Conservation (phyloP, 176 grass and related monocot species). For the Carex kokanica region DNA sequence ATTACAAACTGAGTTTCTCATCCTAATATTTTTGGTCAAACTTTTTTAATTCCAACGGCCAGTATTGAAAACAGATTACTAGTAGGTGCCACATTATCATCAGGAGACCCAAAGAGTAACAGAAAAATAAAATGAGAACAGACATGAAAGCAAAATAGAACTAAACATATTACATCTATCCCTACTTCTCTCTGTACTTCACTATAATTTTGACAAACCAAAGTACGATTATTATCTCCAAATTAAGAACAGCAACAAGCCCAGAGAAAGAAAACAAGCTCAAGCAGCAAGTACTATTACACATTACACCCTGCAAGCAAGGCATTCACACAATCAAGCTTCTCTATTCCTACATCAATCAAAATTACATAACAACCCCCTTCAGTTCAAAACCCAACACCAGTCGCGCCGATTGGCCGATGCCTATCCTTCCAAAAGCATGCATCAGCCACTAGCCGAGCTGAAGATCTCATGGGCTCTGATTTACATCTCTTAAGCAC, state of each 20-base stretch:
- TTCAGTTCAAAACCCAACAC: constrained; percentile 64
- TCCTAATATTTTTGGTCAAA: not conserved
- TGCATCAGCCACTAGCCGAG: constrained; percentile 51
- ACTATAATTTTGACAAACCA: constrained; percentile 32
- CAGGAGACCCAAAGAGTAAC: not conserved
- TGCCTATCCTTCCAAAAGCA: constrained; percentile 99
- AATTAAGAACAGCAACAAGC: constrained; percentile 49
- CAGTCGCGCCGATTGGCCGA: constrained; percentile 62
- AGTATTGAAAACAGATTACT: not conserved
- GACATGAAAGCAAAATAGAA: constrained; percentile 15
- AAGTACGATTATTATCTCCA: constrained; percentile 47
- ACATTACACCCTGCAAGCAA: constrained; percentile 33
- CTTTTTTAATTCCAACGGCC: not conserved
- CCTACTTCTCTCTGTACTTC: constrained; percentile 38
- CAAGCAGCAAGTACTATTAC: constrained; percentile 40
- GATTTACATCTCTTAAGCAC: constrained; percentile 90
- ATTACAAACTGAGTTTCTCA: not conserved
- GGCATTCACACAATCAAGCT: constrained; percentile 37
- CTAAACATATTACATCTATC: constrained; percentile 23
- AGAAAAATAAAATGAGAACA: not conserved
- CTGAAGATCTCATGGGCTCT: constrained; percentile 74
- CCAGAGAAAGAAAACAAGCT: constrained; percentile 23
- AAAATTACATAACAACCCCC: constrained; percentile 3
- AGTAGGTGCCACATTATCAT: not conserved
- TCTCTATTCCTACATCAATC: constrained; percentile 16